Evolutionary conservation across 2,329 filamentous ascomycete species (phyloP).

Genomic region (Fusarium subtropicale): DNA sequence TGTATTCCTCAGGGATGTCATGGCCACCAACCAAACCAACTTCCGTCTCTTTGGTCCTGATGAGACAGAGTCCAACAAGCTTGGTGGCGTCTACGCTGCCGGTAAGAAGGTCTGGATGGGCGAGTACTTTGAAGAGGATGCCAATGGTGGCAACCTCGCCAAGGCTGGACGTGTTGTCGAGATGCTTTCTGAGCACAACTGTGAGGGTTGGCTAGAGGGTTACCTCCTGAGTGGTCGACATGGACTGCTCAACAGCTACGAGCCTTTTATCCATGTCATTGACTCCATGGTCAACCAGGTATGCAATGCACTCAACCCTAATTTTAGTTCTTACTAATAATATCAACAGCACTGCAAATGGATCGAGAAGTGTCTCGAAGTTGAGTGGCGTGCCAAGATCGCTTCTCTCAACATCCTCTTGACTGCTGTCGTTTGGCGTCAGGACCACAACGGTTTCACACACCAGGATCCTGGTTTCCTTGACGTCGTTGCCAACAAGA

Average conservation of each 20-base stretch:
- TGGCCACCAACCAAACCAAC: constrained; percentile 71
- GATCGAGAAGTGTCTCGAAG: constrained; percentile 84
- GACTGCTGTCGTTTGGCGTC: constrained; percentile 82
- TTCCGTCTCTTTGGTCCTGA: constrained; percentile 85
- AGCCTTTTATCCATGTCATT: constrained; percentile 85
- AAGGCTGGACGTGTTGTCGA: constrained; percentile 81
- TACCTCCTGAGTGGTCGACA: constrained; percentile 81
- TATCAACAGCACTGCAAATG: constrained; percentile 77
- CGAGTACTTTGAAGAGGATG: constrained; percentile 81
- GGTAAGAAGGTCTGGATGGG: constrained; percentile 85
- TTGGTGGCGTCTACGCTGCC: constrained; percentile 75
- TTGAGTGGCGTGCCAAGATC: constrained; percentile 79
- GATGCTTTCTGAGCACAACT: constrained; percentile 84
- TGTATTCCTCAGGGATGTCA: constrained; percentile 73
- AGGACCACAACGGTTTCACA: constrained; percentile 87
- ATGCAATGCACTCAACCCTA: constrained; percentile 26
- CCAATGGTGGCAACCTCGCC: constrained; percentile 78
- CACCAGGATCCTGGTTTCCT: constrained; percentile 86
- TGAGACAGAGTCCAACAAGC: constrained; percentile 85
- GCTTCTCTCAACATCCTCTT: constrained; percentile 83
- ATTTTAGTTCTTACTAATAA: constrained; percentile 16
- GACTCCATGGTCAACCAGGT: constrained; percentile 86
- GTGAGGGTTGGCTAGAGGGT: constrained; percentile 84
- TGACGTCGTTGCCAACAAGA: constrained; percentile 83
- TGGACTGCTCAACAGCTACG: constrained; percentile 82